phyloP scores from a whole-genome alignment of 805 yeast species.

The Candida xyloterini region DNA sequence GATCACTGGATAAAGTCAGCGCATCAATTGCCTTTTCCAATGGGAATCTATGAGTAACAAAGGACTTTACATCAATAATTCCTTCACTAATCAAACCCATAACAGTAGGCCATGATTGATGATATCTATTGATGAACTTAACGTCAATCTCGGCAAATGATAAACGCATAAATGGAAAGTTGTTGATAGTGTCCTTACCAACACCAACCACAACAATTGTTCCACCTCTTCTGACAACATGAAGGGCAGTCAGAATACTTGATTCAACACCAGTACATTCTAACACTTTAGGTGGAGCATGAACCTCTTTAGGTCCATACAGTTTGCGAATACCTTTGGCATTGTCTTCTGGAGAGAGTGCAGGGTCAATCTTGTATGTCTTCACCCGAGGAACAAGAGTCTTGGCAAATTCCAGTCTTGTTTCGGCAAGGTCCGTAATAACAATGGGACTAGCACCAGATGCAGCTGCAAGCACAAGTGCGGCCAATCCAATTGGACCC shows the following conservation, averaged over 20 bases:
- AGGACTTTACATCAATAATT: slow-evolving; percentile 39
- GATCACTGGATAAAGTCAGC: slow-evolving; percentile 38
- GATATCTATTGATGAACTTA: slow-evolving; percentile 51
- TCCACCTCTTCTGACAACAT: slow-evolving; percentile 46
- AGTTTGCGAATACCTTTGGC: slow-evolving; percentile 36
- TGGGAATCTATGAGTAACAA: slow-evolving; percentile 48
- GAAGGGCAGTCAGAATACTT: slow-evolving; percentile 45
- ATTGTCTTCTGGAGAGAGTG: slow-evolving; percentile 34
- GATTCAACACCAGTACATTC: slow-evolving; percentile 57
- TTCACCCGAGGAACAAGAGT: slow-evolving; percentile 43
- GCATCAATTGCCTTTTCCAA: slow-evolving; percentile 48
- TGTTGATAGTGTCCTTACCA: slow-evolving; percentile 43
- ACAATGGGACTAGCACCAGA: slow-evolving; percentile 52
- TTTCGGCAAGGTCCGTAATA: slow-evolving; percentile 45
- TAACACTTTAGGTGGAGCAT: slow-evolving; percentile 41
- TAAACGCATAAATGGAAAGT: slow-evolving; percentile 53
- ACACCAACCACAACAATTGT: slow-evolving; percentile 49
- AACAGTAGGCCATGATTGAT: slow-evolving; percentile 56
- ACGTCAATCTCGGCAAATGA: slow-evolving; percentile 51
- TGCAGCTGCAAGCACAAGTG: slow-evolving; percentile 47
- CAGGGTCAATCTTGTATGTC: slow-evolving; percentile 41
- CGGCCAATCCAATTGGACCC: slow-evolving; percentile 58
- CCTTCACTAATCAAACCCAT: slow-evolving; percentile 46
- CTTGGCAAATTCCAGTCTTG: slow-evolving; percentile 46
- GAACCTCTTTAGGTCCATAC: slow-evolving; percentile 36